These are phyloP conservation scores for Fragaria nilgerrensis DNA, from an alignment of 306 rosid species.

Conservation along the genomic window DNA sequence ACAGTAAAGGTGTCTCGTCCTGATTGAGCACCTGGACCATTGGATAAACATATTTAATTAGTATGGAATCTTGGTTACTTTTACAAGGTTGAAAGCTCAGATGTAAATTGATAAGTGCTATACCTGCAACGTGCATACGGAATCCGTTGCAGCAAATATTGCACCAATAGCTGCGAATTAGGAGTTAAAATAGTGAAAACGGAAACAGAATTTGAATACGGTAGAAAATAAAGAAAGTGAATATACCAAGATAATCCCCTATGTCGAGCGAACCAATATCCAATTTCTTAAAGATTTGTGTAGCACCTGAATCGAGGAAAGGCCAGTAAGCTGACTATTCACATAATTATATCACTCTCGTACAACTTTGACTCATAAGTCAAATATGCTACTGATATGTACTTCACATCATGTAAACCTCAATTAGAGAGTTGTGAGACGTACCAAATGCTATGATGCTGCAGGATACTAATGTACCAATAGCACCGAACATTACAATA, in stretches of 20 bases:
- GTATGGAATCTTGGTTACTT: constrained; percentile 17
- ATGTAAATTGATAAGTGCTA: constrained; percentile 18
- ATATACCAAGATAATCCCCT: constrained; percentile 75
- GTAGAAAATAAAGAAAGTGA: constrained; percentile 11
- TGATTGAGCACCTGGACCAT: constrained; percentile 82
- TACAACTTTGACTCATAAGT: background rate
- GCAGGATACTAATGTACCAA: constrained; percentile 87
- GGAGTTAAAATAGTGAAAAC: constrained; percentile 20
- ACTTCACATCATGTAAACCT: background rate
- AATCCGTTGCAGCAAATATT: constrained; percentile 97
- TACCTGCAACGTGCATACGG: constrained; percentile 99
- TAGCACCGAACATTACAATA: constrained; percentile 78
- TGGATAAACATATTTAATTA: constrained; percentile 26
- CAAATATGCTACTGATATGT: background rate
- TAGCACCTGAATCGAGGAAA: constrained; percentile 66
- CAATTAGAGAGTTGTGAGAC: constrained; percentile 20
- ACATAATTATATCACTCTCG: background rate
- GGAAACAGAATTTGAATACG: constrained; percentile 12
- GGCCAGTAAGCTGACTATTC: background rate
- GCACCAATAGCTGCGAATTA: constrained; percentile 80
- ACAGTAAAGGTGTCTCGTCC: constrained; percentile 96
- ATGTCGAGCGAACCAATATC: constrained; percentile 65
- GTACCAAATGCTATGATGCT: constrained; percentile 73
- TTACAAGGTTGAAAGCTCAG: constrained; percentile 20
- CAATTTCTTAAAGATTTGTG: constrained; percentile 58